These are phyloP conservation scores for Vanilla planifolia DNA, from an alignment of 106 monocot genomes.

Conservation along the genomic window DNA sequence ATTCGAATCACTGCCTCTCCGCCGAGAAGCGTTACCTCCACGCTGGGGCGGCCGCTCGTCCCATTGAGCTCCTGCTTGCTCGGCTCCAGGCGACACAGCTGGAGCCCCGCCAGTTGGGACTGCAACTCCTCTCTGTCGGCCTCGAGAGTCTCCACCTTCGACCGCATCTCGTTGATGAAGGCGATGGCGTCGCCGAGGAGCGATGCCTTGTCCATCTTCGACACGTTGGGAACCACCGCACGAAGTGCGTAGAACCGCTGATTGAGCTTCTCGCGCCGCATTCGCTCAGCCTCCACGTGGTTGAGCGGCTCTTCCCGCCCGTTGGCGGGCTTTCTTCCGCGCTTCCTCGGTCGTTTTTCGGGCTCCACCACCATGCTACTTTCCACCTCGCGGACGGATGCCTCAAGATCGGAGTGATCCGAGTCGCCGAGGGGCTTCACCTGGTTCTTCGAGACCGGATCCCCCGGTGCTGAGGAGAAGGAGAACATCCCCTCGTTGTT, in stretches of 20 bases:
- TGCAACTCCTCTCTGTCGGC: conserved; percentile 21
- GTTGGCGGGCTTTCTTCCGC: conserved; percentile 1
- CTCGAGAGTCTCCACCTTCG: conserved; percentile 25
- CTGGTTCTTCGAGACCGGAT: neutral
- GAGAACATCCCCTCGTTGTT: conserved; percentile 66
- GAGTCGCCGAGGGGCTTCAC: conserved; percentile 30
- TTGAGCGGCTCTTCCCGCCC: conserved; percentile 9
- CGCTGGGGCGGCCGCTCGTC: conserved; percentile 18
- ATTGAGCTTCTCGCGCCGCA: conserved; percentile 36
- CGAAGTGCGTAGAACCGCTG: conserved; percentile 42
- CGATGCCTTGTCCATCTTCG: conserved; percentile 47
- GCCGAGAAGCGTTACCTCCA: conserved; percentile 48
- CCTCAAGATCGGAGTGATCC: conserved; percentile 76
- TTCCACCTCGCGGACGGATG: conserved; percentile 61
- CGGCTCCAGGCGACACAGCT: neutral
- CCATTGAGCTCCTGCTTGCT: neutral
- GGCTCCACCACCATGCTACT: conserved; percentile 37
- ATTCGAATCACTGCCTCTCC: conserved; percentile 47
- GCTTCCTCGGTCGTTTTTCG: conserved; percentile 17
- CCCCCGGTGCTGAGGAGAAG: conserved; percentile 42
- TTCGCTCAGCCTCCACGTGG: conserved; percentile 50
- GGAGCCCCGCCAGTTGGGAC: conserved; percentile 21
- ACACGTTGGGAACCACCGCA: conserved; percentile 40
- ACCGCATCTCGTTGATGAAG: conserved; percentile 41
- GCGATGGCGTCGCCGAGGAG: conserved; percentile 36